Percentiles rank a stretch among this genome's conserved stretches.
Conservation (phyloP, 441 rosid genomes). For the Gossypium schwendimanii region DNA sequence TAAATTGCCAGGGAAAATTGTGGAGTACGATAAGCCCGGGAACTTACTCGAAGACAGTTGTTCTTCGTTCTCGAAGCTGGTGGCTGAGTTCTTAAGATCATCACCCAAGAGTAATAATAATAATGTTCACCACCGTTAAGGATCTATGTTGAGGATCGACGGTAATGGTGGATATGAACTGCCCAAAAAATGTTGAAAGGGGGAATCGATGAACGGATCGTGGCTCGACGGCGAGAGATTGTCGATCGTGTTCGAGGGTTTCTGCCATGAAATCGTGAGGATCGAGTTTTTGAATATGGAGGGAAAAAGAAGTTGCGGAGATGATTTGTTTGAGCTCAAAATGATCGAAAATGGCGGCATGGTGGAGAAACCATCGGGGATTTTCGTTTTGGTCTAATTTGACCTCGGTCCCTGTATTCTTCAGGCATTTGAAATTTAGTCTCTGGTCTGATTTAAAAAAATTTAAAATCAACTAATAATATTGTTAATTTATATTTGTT, state of each 20-base stretch:
- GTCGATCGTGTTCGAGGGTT: not conserved
- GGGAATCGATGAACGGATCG: not conserved
- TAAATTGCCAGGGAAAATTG: conserved; percentile 38
- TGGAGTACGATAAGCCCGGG: conserved; percentile 40
- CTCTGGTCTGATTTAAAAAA: no score
- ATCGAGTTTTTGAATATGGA: not conserved
- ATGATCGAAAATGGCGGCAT: not conserved
- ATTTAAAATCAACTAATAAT: no score
- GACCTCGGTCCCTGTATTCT: no score
- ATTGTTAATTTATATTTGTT: no score
- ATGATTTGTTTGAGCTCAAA: not conserved
- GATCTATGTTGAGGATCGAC: not conserved
- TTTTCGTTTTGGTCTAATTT: not conserved
- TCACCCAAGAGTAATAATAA: conserved; percentile 26
- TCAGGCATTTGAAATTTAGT: no score
- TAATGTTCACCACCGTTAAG: not conserved
- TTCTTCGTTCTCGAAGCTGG: conserved; percentile 53
- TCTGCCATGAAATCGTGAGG: not conserved
- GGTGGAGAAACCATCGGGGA: not conserved
- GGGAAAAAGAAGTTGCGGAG: not conserved
- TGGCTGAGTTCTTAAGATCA: conserved; percentile 46
- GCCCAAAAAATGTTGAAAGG: not conserved
- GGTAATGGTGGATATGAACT: not conserved
- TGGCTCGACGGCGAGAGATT: not conserved
- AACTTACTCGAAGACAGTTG: conserved; percentile 33